These are phyloP conservation scores for Alliaria petiolata DNA, from an alignment of 345 rosid genomes.

Conservation along the genomic window DNA sequence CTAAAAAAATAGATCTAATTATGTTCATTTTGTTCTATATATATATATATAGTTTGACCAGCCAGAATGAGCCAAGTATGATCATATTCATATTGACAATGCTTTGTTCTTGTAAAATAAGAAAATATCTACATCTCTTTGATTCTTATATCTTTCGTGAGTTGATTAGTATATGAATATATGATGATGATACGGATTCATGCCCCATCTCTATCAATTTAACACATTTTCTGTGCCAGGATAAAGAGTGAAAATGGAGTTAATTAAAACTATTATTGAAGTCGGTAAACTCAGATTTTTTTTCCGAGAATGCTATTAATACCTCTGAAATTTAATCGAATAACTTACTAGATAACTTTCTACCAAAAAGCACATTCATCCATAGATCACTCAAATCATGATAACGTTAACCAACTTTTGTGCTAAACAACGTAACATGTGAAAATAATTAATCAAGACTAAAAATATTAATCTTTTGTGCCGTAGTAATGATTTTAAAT, in stretches of 20 bases:
- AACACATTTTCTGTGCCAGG: background rate
- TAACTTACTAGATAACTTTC: background rate
- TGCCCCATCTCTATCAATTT: background rate
- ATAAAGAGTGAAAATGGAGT: too few relatives aligned
- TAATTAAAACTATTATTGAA: too few relatives aligned
- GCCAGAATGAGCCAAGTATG: conserved; percentile 13
- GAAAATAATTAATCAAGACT: background rate
- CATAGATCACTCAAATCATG: background rate
- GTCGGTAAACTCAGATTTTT: too few relatives aligned
- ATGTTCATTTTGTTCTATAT: background rate
- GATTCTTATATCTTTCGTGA: too few relatives aligned
- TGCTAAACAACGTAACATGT: background rate
- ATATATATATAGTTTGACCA: conserved; percentile 6
- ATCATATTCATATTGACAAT: conserved; percentile 13
- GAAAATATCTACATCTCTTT: background rate
- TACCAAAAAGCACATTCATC: background rate
- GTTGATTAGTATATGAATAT: too few relatives aligned
- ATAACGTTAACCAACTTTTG: background rate
- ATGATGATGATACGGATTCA: too few relatives aligned
- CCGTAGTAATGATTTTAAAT: background rate
- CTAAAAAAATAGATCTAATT: background rate
- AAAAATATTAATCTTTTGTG: background rate
- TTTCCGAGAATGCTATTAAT: background rate
- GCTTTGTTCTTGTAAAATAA: conserved; percentile 8
- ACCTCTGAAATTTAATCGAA: background rate